Evolutionary conservation across 75 land plant species (phyloP).

Genomic region (Isoetes taiwanensis): DNA sequence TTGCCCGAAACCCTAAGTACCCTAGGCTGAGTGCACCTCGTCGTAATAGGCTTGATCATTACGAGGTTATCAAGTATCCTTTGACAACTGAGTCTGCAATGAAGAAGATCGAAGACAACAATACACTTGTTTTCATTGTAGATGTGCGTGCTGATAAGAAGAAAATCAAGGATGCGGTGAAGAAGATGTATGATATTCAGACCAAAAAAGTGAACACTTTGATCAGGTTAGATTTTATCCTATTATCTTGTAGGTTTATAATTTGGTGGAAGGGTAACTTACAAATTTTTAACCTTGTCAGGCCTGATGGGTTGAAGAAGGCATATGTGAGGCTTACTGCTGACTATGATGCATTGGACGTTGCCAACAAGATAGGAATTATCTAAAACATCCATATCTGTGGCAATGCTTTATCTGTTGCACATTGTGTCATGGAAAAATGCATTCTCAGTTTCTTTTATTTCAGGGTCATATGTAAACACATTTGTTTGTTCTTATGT

Average conservation of each 20-base stretch:
- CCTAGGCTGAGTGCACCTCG: conserved; percentile 36
- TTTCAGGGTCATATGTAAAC: too few species aligned
- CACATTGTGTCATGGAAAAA: too few species aligned
- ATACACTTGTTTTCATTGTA: conserved; percentile 59
- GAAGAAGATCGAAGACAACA: conserved; percentile 75
- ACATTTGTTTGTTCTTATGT: too few species aligned
- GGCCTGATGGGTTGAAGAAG: conserved; percentile 54
- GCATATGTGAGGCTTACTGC: conserved; percentile 51
- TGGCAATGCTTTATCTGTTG: too few species aligned
- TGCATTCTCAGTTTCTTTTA: too few species aligned
- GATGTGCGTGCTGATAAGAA: conserved; percentile 66
- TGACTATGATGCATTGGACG: conserved; percentile 52
- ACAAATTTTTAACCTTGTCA: neutral
- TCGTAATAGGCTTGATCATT: conserved; percentile 55
- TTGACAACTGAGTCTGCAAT: conserved; percentile 58
- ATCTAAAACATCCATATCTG: conserved; percentile 23
- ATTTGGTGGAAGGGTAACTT: neutral
- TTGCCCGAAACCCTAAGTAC: conserved; percentile 34
- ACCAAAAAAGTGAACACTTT: conserved; percentile 49
- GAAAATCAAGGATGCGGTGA: conserved; percentile 53
- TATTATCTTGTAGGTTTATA: neutral
- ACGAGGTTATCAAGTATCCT: conserved; percentile 53
- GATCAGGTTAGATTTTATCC: conserved; percentile 25
- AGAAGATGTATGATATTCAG: conserved; percentile 56
- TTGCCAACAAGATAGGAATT: conserved; percentile 62